Conservation (phyloP, 2,329 filamentous ascomycete species). For the Epichloe sp. region DNA sequence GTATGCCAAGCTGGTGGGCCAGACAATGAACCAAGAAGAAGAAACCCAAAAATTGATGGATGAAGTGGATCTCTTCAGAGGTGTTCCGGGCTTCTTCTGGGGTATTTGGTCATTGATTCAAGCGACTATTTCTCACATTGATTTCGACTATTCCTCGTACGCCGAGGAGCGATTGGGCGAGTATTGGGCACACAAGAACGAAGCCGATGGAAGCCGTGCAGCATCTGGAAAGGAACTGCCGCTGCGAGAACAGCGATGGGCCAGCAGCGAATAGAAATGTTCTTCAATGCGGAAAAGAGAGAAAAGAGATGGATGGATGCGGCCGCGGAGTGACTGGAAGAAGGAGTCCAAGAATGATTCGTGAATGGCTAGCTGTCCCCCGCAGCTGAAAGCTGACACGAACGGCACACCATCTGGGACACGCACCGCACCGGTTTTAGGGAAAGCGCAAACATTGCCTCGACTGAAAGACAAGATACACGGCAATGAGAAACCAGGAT, state of each 20-base stretch:
- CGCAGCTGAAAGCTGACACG: neutral
- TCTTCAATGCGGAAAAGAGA: neutral
- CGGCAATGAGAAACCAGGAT: neutral
- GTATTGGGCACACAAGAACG: constrained; percentile 84
- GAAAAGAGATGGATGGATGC: neutral
- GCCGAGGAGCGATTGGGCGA: constrained; percentile 77
- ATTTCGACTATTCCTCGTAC: constrained; percentile 92
- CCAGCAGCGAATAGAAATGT: constrained; percentile 18
- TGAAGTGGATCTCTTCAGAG: constrained; percentile 79
- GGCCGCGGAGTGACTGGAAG: neutral
- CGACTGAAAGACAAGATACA: neutral
- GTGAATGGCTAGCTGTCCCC: neutral
- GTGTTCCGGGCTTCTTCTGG: constrained; percentile 81
- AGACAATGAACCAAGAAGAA: constrained; percentile 36
- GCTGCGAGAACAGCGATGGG: constrained; percentile 71
- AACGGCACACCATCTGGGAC: neutral
- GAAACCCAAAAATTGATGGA: constrained; percentile 57
- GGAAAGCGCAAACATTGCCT: neutral
- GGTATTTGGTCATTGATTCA: constrained; percentile 95
- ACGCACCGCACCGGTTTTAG: neutral
- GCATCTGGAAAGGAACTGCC: constrained; percentile 46
- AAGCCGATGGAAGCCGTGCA: constrained; percentile 49
- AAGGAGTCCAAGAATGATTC: neutral
- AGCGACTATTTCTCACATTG: constrained; percentile 83
- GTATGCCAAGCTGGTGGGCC: constrained; percentile 46